A percentile compares a stretch with the other conserved stretches of the same genome.
Conservation (phyloP, 345 rosid species). For the Syzygium grande region DNA sequence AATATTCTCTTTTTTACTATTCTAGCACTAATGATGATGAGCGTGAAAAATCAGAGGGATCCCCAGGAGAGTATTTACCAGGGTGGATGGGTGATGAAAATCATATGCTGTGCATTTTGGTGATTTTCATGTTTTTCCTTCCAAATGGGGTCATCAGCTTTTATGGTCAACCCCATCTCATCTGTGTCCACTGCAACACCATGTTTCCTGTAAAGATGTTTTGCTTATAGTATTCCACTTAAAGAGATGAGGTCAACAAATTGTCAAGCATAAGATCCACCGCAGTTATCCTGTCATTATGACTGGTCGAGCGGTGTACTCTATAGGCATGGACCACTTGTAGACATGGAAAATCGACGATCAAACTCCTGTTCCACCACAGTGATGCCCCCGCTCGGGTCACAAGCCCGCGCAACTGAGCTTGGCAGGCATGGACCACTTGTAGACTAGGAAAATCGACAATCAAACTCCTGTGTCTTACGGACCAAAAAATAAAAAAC, state of each 20-base stretch:
- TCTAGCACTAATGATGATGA: slow-evolving; percentile 69
- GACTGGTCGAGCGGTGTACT: not conserved
- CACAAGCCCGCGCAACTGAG: too few relatives aligned
- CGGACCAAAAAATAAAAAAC: too few relatives aligned
- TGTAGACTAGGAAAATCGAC: not conserved
- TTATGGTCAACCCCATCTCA: slow-evolving; percentile 40
- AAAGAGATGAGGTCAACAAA: not conserved
- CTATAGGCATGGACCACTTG: not conserved
- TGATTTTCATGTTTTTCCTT: slow-evolving; percentile 86
- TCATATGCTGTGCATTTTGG: slow-evolving; percentile 73
- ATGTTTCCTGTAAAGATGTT: not conserved
- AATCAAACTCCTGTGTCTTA: not conserved
- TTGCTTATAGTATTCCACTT: not conserved
- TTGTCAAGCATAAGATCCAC: too few relatives aligned
- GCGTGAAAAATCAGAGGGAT: slow-evolving; percentile 84
- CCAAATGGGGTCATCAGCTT: slow-evolving; percentile 87
- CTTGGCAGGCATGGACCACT: not conserved
- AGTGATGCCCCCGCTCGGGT: too few relatives aligned
- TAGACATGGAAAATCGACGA: not conserved
- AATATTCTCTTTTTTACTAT: slow-evolving; percentile 79
- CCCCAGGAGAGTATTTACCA: slow-evolving; percentile 92
- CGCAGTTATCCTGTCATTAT: not conserved
- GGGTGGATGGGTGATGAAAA: slow-evolving; percentile 98
- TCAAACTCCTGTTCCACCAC: not conserved
- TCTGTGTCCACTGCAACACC: too few relatives aligned